Evolutionary conservation across 2,329 filamentous ascomycete species (phyloP), one percentile per base, ranked within the genome.

Genomic region (Alternaria novae-zelandiae): DNA sequence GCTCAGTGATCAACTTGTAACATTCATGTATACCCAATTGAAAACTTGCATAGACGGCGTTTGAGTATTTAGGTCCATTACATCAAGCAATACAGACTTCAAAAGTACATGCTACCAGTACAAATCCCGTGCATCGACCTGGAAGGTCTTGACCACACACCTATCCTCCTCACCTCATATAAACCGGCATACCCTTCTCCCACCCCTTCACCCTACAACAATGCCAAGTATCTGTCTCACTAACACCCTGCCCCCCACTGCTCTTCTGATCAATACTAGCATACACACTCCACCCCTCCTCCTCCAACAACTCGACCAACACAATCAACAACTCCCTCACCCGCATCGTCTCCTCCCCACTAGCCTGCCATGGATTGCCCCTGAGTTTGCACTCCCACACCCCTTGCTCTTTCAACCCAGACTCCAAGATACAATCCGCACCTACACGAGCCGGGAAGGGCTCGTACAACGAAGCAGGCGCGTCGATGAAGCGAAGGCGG

Each of bases 231-330:
- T 76, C 69, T 25, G 70, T 71, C 57, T 73, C 66, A 13, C 54
- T 68, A 21, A 53, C 30, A 10, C 69, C 69, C 57, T 66, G 69
- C 8, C 47, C 72, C 26, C 44, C 68, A 41, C 51, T 47, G 47
- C 21, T 68, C 59, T 59, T 71, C 62, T 81, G 78, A 61, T 81
- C 77, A 26, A 83, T 70, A 61, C 79, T 80, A 2, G 78, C 78
- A 70, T 82, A 82, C 13, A 82, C 71, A 50, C 74, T 77, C 75
- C 79, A 82, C 1, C 80, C 80, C 54, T 78, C 71, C 5, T 66
- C 66, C 61, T 82, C 81, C 45, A 61, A 25, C 59, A 61, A 51
- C 46, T 61, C 59, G 36, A 61, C 25, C 63, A 82, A 64, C 43
- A 61, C 74, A 63, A 82, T 65, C 41, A 82, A 51, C 50, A 81